Evolutionary conservation across 2,329 filamentous ascomycete genomes (phyloP), one percentile per base, ranked within the genome.

Genomic region (Pyricularia sp.): DNA sequence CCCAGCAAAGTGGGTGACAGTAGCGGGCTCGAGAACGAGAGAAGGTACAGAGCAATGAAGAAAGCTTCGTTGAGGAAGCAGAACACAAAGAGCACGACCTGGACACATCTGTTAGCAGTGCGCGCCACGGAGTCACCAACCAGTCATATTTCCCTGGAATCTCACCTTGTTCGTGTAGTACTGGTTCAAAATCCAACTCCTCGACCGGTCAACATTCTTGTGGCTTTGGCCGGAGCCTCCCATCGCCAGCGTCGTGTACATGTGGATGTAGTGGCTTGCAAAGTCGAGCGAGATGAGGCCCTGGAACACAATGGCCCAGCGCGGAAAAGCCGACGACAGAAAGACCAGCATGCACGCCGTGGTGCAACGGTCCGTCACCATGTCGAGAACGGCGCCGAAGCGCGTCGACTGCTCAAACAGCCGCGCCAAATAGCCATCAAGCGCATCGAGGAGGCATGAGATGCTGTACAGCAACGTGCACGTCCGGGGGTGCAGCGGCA

Each of bases 341-440:
- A 98, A 99, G 67, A 98, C 94, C 66, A 99, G 87, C 74, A 99
- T 82, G 79, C 95, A 99, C 2, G 94, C 90, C 3, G 95, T 99
- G 33, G 94, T 98, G 84, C 95, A 98, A 70, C 95, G 91, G 80
- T 99, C 95, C 23, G 95, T 99, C 71, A 99, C 94, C 95, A 99
- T 99, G 82, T 99, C 95, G 72, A 99, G 86, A 42, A 99, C 94
- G 36, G 94, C 95, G 72, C 95, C 95, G 78, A 99, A 99, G 72
- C 92, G 92, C 68, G 95, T 98, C 55, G 92, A 94, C 80, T 99
- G 95, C 75, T 97, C 88, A 78, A 87, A 94, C 90, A 87, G 83
- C 65, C 92, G 90, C 69, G 95, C 95, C n/a, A 94, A 94, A 75
- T 94, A 91, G 74, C 95, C 95, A 78, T 99, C 95, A 72, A 98